These are phyloP conservation scores for Gamsiella multidivaricata DNA, from an alignment of 192 early-diverging fungal genomes.

Conservation along the genomic window DNA sequence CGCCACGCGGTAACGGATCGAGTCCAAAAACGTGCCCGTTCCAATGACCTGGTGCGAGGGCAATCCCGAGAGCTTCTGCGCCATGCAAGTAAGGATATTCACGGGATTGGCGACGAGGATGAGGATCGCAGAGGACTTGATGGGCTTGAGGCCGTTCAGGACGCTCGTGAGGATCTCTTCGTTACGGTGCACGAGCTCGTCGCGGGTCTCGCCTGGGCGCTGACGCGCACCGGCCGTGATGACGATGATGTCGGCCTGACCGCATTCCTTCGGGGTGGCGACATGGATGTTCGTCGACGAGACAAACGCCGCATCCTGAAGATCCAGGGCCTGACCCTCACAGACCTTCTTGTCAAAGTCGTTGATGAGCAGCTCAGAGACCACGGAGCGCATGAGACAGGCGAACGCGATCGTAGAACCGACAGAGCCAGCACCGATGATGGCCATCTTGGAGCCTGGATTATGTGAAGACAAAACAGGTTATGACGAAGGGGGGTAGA, in stretches of 20 bases:
- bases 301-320: slow-evolving; percentile 82
- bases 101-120: slow-evolving; percentile 88
- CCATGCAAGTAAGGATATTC: slow-evolving; percentile 84
- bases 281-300: slow-evolving; percentile 69
- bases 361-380: slow-evolving; percentile 77
- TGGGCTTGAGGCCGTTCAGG: slow-evolving; percentile 78
- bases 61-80: slow-evolving; percentile 83
- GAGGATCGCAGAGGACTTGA: slow-evolving; percentile 77
- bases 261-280: slow-evolving; percentile 75
- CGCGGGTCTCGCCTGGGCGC: slow-evolving; percentile 77
- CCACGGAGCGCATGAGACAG: slow-evolving; percentile 72
- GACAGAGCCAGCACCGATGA: slow-evolving; percentile 84
- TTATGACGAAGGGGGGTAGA: not conserved
- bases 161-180: slow-evolving; percentile 79
- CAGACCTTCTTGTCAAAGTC: slow-evolving; percentile 76
- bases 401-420: slow-evolving; percentile 81
- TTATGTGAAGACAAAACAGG: not conserved
- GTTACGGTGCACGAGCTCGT: slow-evolving; percentile 82
- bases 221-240: slow-evolving; percentile 89
- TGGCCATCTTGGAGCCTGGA: slow-evolving; percentile 65
- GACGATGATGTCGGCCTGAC: slow-evolving; percentile 86
- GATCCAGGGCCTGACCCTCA: slow-evolving; percentile 84
- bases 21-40: slow-evolving; percentile 87
- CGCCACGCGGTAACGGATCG: slow-evolving; percentile 66
- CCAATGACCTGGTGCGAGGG: slow-evolving; percentile 85